Base-by-base conservation (phyloP, 2,329 filamentous ascomycete genomes). In the Bipolaris bicolor region DNA sequence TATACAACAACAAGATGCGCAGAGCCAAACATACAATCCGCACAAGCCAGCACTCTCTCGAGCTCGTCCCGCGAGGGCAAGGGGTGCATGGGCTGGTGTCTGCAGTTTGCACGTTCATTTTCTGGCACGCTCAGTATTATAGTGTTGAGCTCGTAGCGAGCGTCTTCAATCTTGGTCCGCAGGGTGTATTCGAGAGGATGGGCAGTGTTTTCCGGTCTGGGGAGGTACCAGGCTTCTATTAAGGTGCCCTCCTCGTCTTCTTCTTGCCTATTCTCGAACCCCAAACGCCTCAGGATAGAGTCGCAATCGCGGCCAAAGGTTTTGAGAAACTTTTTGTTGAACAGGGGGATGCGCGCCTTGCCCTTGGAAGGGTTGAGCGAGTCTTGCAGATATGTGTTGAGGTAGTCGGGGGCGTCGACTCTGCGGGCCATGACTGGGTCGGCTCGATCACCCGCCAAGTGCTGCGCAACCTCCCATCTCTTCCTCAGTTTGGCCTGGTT, bases 301-400 rank as follows among this genome's bases (percentile, higher is more conserved):
- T 81, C 79, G 69, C 87, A 90, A 47, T 88, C 85, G 40, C 82
- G 76, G 9, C 86, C 87, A 70, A 90, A 88, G 1, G 83, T 83
- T 59, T 85, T 80, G 65, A 85, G 79, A 63, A 89, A 90, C 55
- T 84, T 83, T 69, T 88, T 87, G 67, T 90, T 90, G 15, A 82
- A 73, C 7, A 82, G 77, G 5, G 83, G 82, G 63, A 90, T 87
- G 43, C 79, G 74, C 62, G 82, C 81, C 64, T 81, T 83, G 33
- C 79, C 80, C 45, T 81, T 79, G 6, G 75, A 72, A 18, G 82
- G 77, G 43, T 80, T 78, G 54, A 86, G 73, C 7, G 85, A 80
- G 74, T 90, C 88, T 9, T 69, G 77, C 49, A 90, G 76, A 68
- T 90, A 90, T 45, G 79, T 79, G 54, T 82, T 80, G 39, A 90